Percentiles rank a stretch among this genome's conserved stretches.
Conservation (phyloP, 2,329 filamentous ascomycete species). For the Phialophora tarda region DNA sequence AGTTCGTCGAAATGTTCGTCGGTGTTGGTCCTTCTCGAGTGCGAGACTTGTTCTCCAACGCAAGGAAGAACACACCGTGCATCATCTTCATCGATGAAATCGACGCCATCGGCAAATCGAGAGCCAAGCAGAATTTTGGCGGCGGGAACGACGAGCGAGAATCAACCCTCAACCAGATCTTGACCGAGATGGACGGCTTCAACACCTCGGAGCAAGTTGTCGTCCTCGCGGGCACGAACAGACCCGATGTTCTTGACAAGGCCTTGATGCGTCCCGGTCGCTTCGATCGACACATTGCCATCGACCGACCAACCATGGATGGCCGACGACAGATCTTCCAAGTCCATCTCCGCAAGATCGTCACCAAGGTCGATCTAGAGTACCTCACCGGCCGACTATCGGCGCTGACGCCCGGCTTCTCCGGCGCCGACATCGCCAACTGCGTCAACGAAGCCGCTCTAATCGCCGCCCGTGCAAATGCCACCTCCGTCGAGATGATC, state of each 20-base stretch:
- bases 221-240: slow-evolving; percentile 94
- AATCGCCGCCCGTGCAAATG: slow-evolving; percentile 84
- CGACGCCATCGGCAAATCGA: slow-evolving; percentile 91
- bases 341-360: slow-evolving; percentile 92
- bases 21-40: slow-evolving; percentile 96
- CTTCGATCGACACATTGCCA: slow-evolving; percentile 94
- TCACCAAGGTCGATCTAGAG: slow-evolving; percentile 87
- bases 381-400: slow-evolving; percentile 86
- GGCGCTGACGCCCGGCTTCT: slow-evolving; percentile 93
- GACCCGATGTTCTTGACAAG: slow-evolving; percentile 92
- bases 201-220: slow-evolving; percentile 96
- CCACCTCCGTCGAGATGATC: slow-evolving; percentile 78
- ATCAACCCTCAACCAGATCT: slow-evolving; percentile 94
- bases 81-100: slow-evolving; percentile 99
- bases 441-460: slow-evolving; percentile 97
- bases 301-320: slow-evolving; percentile 95
- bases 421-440: slow-evolving; percentile 97
- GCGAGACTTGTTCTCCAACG: slow-evolving; percentile 90
- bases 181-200: slow-evolving; percentile 99
- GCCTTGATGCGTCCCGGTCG: slow-evolving; percentile 95
- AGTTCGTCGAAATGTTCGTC: slow-evolving; percentile 99
- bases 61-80: slow-evolving; percentile 93
- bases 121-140: slow-evolving; percentile 79
- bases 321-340: slow-evolving; percentile 94
- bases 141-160: slow-evolving; percentile 97